Evolutionary conservation across 345 rosid species (phyloP).

Genomic region (Brassica juncea): DNA sequence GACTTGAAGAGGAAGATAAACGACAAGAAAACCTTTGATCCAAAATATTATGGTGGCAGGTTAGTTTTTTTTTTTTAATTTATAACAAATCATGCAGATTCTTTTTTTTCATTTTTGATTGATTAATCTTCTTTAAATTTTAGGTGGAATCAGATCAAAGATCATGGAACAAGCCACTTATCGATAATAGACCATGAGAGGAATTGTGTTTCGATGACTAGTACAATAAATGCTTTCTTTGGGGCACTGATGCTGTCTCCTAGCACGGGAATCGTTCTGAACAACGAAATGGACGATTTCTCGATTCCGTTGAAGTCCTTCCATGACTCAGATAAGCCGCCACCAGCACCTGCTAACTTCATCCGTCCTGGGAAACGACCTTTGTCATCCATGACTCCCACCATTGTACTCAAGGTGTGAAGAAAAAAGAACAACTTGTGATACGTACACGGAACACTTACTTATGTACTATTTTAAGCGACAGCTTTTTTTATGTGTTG

Average conservation of each 20-base stretch:
- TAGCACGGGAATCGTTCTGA: conserved; percentile 58
- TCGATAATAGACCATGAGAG: conserved; percentile 53
- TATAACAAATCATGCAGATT: not conserved
- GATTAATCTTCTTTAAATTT: not conserved
- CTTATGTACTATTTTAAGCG: not conserved
- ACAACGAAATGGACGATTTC: conserved; percentile 77
- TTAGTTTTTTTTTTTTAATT: not conserved
- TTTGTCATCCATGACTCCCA: conserved; percentile 70
- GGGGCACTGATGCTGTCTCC: conserved; percentile 55
- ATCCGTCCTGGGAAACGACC: conserved; percentile 64
- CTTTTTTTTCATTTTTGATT: conserved; percentile 1
- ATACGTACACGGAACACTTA: not conserved
- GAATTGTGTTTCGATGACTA: conserved; percentile 67
- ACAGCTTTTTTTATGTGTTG: not conserved
- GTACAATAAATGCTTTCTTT: conserved; percentile 56
- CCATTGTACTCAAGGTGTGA: conserved; percentile 57
- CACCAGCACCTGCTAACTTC: conserved; percentile 60
- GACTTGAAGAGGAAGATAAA: conserved; percentile 47
- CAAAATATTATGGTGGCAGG: conserved; percentile 54
- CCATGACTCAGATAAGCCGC: conserved; percentile 26
- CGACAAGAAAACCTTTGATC: conserved; percentile 53
- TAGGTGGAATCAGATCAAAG: conserved; percentile 54
- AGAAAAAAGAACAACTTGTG: not conserved
- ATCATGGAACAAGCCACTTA: conserved; percentile 69
- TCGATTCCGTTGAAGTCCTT: conserved; percentile 42